Evolutionary conservation across 441 rosid species (phyloP).

Genomic region (Euphorbia schlechtendalii): DNA sequence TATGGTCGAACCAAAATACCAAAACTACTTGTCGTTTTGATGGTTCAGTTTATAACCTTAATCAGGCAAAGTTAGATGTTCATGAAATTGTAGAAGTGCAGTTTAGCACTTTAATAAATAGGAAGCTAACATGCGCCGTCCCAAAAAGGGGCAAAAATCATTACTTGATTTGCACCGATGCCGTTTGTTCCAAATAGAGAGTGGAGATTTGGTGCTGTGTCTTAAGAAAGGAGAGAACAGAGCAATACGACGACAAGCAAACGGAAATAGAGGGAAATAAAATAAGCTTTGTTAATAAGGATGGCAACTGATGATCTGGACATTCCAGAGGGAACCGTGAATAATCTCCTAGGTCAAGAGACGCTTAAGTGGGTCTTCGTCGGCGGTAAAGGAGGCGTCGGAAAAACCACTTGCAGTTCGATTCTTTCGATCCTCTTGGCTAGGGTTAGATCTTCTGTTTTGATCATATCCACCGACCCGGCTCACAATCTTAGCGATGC

Average conservation of each 20-base stretch:
- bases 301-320: constrained; percentile 42
- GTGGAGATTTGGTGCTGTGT: constrained; percentile 1
- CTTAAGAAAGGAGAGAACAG: neutral
- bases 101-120: neutral
- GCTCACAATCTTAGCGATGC: constrained; percentile 99
- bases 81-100: neutral
- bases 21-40: neutral
- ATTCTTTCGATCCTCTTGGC: constrained; percentile 74
- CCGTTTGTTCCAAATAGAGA: neutral
- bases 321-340: constrained; percentile 57
- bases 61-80: neutral
- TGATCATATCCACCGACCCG: constrained; percentile 98
- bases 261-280: neutral
- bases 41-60: neutral
- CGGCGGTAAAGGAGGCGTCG: constrained; percentile 98
- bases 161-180: neutral
- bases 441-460: constrained; percentile 73
- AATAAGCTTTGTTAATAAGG: neutral
- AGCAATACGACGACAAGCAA: neutral
- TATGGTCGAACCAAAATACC: too few relatives aligned
- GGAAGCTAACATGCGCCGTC: constrained; percentile 1
- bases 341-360: constrained; percentile 75
- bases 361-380: constrained; percentile 95
- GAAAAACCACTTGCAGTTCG: constrained; percentile 97
- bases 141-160: neutral